Evolutionary conservation across 768 basidiomycete species (phyloP).

Genomic region (Collybiopsis confluens): DNA sequence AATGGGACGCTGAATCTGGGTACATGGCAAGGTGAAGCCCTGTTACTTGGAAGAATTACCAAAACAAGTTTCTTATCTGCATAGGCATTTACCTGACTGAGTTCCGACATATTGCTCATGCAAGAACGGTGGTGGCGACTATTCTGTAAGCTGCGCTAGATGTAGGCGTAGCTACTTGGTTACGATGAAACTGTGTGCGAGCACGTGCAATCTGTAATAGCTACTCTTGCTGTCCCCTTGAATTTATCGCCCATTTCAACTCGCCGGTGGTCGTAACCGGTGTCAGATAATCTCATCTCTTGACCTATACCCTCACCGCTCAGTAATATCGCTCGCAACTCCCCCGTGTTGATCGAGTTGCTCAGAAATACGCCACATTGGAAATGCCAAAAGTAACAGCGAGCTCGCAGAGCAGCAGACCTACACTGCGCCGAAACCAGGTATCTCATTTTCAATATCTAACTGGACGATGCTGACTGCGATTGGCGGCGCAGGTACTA

Average conservation of each 20-base stretch:
- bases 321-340: neutral
- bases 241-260: no score
- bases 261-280: no score
- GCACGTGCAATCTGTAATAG: no score
- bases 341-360: neutral
- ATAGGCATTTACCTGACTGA: constrained; percentile 87
- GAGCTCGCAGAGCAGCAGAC: constrained; percentile 40
- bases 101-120: constrained; percentile 67
- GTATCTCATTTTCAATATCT: constrained; percentile 24
- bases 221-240: neutral
- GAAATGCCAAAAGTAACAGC: constrained; percentile 66
- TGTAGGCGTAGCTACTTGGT: no score
- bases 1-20: constrained; percentile 75
- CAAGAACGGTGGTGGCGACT: constrained; percentile 73
- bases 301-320: no score
- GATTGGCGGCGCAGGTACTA: neutral
- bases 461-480: neutral
- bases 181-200: no score
- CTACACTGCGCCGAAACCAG: constrained; percentile 78
- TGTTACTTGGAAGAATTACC: no score
- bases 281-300: no score
- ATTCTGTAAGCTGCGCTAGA: constrained; percentile 58
- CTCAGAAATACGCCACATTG: neutral
- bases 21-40: constrained; percentile 97
- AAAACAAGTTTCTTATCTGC: no score